These are phyloP conservation scores for Madurella mycetomatis DNA, from an alignment of 2,329 filamentous ascomycete species.

Conservation along the genomic window DNA sequence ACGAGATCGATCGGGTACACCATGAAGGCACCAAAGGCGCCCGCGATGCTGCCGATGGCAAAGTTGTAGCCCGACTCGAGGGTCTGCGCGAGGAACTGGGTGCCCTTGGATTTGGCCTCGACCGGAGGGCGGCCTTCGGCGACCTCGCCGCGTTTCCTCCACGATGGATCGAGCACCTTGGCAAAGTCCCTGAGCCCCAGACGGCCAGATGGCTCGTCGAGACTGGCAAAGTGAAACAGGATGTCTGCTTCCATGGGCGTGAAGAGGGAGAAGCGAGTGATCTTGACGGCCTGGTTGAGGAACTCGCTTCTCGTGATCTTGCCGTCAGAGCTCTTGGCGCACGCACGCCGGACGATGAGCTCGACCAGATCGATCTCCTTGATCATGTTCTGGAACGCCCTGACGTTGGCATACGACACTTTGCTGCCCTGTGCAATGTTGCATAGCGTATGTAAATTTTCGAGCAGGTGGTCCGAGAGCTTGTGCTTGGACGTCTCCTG, in stretches of 20 bases:
- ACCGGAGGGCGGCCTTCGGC: conserved; percentile 39
- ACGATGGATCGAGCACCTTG: conserved; percentile 91
- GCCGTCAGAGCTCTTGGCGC: conserved; percentile 75
- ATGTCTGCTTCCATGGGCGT: conserved; percentile 99
- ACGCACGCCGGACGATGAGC: conserved; percentile 83
- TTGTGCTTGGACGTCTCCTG: conserved; percentile 90
- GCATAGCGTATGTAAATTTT: conserved; percentile 87
- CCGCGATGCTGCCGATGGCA: conserved; percentile 78
- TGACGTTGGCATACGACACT: conserved; percentile 95
- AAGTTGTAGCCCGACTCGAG: conserved; percentile 87
- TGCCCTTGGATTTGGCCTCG: conserved; percentile 51
- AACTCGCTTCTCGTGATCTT: conserved; percentile 95
- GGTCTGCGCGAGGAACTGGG: conserved; percentile 57
- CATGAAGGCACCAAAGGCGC: conserved; percentile 98
- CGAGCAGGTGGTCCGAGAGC: conserved; percentile 90
- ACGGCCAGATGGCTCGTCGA: conserved; percentile 83
- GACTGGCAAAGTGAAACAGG: conserved; percentile 93
- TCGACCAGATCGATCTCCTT: conserved; percentile 97
- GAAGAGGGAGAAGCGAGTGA: conserved; percentile 91
- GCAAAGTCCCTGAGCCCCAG: conserved; percentile 81
- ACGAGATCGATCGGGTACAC: conserved; percentile 98
- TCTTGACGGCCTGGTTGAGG: conserved; percentile 83
- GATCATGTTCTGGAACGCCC: conserved; percentile 97
- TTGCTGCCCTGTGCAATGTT: conserved; percentile 89
- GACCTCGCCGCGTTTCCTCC: conserved; percentile 62